These are phyloP conservation scores for Collybia sordida DNA, from an alignment of 768 basidiomycete species.

Conservation along the genomic window DNA sequence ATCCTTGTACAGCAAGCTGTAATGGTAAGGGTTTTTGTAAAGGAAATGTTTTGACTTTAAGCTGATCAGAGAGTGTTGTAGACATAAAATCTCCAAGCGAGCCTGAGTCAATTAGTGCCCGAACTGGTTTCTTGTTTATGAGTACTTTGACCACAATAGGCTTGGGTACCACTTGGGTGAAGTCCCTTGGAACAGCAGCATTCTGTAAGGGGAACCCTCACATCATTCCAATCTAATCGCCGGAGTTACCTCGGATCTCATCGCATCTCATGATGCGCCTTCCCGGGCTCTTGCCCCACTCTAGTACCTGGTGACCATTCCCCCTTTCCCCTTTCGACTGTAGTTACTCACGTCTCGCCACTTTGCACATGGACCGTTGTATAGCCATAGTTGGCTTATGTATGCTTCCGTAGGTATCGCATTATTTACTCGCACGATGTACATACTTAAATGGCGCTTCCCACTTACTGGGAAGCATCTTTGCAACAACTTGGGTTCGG, in stretches of 20 bases:
- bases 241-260: too few relatives aligned
- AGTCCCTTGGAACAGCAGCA: not conserved
- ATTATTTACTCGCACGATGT: too few relatives aligned
- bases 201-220: not conserved
- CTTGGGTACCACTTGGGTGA: not conserved
- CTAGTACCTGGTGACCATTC: too few relatives aligned
- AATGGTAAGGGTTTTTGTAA: not conserved
- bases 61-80: not conserved
- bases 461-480: slow-evolving; percentile 24
- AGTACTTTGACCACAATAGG: not conserved
- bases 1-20: slow-evolving; percentile 7
- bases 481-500: slow-evolving; percentile 4
- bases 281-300: too few relatives aligned
- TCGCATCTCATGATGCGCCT: too few relatives aligned
- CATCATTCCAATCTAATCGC: too few relatives aligned
- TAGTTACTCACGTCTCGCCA: too few relatives aligned
- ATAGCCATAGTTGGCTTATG: too few relatives aligned
- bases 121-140: not conserved
- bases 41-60: not conserved
- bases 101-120: not conserved
- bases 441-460: too few relatives aligned
- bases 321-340: too few relatives aligned
- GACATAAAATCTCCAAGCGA: slow-evolving; percentile 1
- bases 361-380: too few relatives aligned
- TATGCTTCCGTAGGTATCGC: too few relatives aligned